phyloP scores from a whole-genome alignment of 2,329 filamentous ascomycete genomes.

The Cladosporium cucumerinum region DNA sequence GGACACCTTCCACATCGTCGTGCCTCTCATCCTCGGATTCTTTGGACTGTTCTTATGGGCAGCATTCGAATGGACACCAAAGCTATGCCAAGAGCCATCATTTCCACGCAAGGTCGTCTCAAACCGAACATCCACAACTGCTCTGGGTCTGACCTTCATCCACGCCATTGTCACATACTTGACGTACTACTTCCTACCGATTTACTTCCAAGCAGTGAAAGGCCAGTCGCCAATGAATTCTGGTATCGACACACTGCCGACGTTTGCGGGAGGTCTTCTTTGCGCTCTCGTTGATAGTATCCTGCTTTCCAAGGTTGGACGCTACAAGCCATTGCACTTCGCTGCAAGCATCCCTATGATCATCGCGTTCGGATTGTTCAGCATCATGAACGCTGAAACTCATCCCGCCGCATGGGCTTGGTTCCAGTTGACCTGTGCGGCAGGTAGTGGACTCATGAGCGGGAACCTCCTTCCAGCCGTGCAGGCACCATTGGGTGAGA shows the following conservation, averaged over 20 bases:
- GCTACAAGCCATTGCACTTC: conserved; percentile 32
- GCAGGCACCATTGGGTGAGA: conserved; percentile 39
- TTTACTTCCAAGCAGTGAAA: conserved; percentile 44
- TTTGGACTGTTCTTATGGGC: conserved; percentile 34
- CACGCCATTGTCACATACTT: conserved; percentile 35
- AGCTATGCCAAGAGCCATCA: conserved; percentile 10
- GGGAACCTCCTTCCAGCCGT: conserved; percentile 42
- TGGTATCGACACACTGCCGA: conserved; percentile 41
- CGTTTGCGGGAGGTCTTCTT: conserved; percentile 21
- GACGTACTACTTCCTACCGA: conserved; percentile 40
- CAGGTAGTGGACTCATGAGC: conserved; percentile 42
- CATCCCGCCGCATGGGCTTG: conserved; percentile 40
- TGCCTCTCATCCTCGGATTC: conserved; percentile 45
- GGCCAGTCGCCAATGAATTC: conserved; percentile 37
- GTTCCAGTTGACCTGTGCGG: conserved; percentile 39
- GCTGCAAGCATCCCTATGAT: conserved; percentile 29
- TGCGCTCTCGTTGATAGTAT: conserved; percentile 22
- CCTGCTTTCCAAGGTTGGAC: conserved; percentile 30
- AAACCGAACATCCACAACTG: conserved; percentile 38
- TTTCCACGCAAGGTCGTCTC: conserved; percentile 38
- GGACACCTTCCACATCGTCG: conserved; percentile 40
- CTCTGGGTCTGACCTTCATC: conserved; percentile 38
- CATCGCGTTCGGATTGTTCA: conserved; percentile 42
- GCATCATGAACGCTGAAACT: conserved; percentile 38
- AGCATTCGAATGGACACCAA: conserved; percentile 12